These are phyloP conservation scores for Hordeum pubiflorum DNA, from an alignment of 202 grass and related monocot species.

Conservation along the genomic window DNA sequence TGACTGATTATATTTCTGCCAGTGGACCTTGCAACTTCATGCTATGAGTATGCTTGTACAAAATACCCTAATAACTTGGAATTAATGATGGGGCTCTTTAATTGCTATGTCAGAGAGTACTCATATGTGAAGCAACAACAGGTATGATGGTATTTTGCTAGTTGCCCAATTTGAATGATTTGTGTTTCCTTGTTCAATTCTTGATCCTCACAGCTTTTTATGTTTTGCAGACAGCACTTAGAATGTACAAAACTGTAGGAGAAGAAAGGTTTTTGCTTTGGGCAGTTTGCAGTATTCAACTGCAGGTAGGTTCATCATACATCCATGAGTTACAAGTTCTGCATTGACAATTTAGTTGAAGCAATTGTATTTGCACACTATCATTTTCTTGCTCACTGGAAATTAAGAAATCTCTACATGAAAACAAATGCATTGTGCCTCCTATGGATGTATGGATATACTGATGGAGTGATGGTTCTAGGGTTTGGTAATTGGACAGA, in stretches of 20 bases:
- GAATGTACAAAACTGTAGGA: conserved; percentile 96
- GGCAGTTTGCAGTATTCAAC: conserved; percentile 93
- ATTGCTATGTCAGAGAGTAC: conserved; percentile 90
- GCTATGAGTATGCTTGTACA: conserved; percentile 83
- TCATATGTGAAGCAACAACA: conserved; percentile 97
- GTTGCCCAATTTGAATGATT: not conserved
- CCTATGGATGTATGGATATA: not conserved
- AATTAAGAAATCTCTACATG: not conserved
- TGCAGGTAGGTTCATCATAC: conserved; percentile 54
- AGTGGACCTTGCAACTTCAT: conserved; percentile 98
- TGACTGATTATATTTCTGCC: conserved; percentile 13
- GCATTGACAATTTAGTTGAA: not conserved
- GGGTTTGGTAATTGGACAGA: not conserved
- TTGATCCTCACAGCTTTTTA: conserved; percentile 16
- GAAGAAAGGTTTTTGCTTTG: conserved; percentile 98
- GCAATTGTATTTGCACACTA: not conserved
- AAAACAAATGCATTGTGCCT: not conserved
- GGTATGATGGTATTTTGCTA: conserved; percentile 39
- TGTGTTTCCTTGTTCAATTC: conserved; percentile 21
- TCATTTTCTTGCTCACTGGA: not conserved
- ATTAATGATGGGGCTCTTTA: conserved; percentile 98
- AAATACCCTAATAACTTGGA: conserved; percentile 91
- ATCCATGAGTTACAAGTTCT: conserved; percentile 1
- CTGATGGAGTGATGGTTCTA: conserved; percentile 7
- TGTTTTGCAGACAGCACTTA: conserved; percentile 81